phyloP scores from a whole-genome alignment of 2,329 filamentous ascomycete species.

The Penicillium sp. region DNA sequence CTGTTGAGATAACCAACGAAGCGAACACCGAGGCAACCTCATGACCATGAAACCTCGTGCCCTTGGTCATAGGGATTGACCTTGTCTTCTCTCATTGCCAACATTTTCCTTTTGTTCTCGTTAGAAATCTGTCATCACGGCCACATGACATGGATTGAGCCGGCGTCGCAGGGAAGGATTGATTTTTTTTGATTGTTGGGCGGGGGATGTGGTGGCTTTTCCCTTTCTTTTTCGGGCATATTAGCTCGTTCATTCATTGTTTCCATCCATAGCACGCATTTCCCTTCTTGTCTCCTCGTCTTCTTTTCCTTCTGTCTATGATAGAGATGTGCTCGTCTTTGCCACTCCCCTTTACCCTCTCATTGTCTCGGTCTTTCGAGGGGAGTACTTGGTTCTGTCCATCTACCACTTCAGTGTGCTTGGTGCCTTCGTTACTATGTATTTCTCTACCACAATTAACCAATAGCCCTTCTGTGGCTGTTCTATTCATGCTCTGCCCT shows the following conservation, averaged over 20 bases:
- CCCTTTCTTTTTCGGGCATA: neutral
- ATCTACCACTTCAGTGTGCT: neutral
- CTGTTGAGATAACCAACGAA: constrained; percentile 41
- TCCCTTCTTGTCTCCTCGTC: neutral
- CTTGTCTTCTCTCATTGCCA: constrained; percentile 3
- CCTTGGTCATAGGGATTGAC: constrained; percentile 17
- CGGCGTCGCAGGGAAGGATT: constrained; percentile 30
- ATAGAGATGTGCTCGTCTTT: neutral
- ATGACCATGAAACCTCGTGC: constrained; percentile 36
- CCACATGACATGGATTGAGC: constrained; percentile 31
- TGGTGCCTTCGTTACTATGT: neutral
- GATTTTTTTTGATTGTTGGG: neutral
- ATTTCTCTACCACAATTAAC: neutral
- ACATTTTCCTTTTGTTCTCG: constrained; percentile 13
- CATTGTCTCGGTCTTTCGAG: neutral
- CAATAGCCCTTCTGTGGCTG: neutral
- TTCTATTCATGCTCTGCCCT: neutral
- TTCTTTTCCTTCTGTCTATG: neutral
- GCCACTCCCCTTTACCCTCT: neutral
- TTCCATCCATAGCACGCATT: neutral
- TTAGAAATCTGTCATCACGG: constrained; percentile 9
- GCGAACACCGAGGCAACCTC: constrained; percentile 39
- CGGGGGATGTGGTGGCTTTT: neutral
- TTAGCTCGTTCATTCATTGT: neutral
- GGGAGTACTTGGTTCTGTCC: neutral